Evolutionary conservation across 352 stramenopile species (phyloP).

Genomic region (Pythium graminicola): DNA sequence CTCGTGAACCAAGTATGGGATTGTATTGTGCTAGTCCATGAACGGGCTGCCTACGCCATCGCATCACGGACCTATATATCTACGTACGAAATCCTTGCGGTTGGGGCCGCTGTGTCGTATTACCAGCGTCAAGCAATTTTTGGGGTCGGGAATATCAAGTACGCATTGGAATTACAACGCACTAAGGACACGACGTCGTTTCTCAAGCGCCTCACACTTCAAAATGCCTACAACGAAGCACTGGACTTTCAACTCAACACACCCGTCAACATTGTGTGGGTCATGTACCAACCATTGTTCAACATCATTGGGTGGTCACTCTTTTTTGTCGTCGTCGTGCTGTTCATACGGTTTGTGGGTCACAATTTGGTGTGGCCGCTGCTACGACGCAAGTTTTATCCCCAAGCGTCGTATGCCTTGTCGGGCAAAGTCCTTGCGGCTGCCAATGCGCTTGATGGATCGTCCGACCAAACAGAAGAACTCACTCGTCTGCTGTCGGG

Average conservation of each 20-base stretch:
- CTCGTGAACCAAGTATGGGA: conserved; percentile 18
- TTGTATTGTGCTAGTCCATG: conserved; percentile 9
- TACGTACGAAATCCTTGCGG: conserved; percentile 15
- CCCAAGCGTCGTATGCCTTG: not conserved
- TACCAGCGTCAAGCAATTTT: conserved; percentile 13
- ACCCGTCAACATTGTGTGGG: conserved; percentile 17
- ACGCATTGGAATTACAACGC: conserved; percentile 16
- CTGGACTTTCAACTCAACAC: conserved; percentile 17
- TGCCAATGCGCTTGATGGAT: not conserved
- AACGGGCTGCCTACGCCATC: conserved; percentile 16
- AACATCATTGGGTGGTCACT: conserved; percentile 16
- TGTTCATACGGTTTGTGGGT: conserved; percentile 11
- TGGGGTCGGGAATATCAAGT: conserved; percentile 19
- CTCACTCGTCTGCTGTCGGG: not conserved
- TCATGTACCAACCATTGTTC: conserved; percentile 28
- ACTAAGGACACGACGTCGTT: conserved; percentile 11
- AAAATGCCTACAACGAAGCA: conserved; percentile 26
- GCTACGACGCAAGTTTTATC: not conserved
- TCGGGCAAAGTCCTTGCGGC: conserved; percentile 9
- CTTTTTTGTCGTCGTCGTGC: conserved; percentile 7
- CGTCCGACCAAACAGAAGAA: not conserved
- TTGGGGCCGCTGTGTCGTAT: conserved; percentile 13
- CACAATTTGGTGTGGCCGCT: conserved; percentile 4
- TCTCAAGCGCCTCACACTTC: conserved; percentile 14
- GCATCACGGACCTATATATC: conserved; percentile 12